Conservation (phyloP, 202 grass and related monocot species). For the Zizania palustris region DNA sequence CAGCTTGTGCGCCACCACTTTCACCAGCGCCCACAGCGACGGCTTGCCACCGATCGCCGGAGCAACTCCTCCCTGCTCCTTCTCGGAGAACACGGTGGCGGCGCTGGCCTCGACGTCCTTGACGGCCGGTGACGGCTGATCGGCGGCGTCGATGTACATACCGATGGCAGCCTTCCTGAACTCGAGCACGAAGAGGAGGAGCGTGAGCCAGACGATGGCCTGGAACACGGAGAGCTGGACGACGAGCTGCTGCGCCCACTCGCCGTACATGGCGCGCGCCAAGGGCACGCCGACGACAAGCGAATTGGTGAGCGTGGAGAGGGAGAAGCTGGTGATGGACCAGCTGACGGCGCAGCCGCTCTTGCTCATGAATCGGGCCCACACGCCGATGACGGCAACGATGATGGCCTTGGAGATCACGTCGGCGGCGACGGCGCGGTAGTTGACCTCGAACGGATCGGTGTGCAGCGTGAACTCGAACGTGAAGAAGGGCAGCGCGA, state of each 20-base stretch:
- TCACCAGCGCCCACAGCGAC: slow-evolving; percentile 66
- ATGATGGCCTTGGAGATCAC: slow-evolving; percentile 76
- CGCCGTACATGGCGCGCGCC: slow-evolving; percentile 81
- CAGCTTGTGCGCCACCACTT: slow-evolving; percentile 81
- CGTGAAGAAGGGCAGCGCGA: slow-evolving; percentile 89
- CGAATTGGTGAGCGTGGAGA: slow-evolving; percentile 77
- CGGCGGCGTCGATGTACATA: slow-evolving; percentile 40
- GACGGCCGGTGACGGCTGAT: neutral
- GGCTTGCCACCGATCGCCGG: slow-evolving; percentile 31
- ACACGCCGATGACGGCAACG: slow-evolving; percentile 57
- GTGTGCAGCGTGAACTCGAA: slow-evolving; percentile 92
- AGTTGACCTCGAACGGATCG: slow-evolving; percentile 88
- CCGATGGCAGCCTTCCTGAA: slow-evolving; percentile 64
- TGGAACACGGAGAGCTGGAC: slow-evolving; percentile 95
- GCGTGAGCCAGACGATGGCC: slow-evolving; percentile 68
- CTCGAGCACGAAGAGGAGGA: slow-evolving; percentile 87
- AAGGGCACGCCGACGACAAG: slow-evolving; percentile 92
- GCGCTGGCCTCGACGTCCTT: slow-evolving; percentile 39
- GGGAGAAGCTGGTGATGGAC: slow-evolving; percentile 83
- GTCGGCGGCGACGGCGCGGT: slow-evolving; percentile 82
- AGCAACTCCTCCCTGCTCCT: neutral
- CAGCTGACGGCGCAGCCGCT: slow-evolving; percentile 50
- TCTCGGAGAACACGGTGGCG: neutral
- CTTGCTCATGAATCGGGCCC: slow-evolving; percentile 53
- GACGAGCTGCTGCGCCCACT: slow-evolving; percentile 87